Evolutionary conservation across 1,139 yeast genomes (phyloP).

Genomic region (Taphrina pruni): DNA sequence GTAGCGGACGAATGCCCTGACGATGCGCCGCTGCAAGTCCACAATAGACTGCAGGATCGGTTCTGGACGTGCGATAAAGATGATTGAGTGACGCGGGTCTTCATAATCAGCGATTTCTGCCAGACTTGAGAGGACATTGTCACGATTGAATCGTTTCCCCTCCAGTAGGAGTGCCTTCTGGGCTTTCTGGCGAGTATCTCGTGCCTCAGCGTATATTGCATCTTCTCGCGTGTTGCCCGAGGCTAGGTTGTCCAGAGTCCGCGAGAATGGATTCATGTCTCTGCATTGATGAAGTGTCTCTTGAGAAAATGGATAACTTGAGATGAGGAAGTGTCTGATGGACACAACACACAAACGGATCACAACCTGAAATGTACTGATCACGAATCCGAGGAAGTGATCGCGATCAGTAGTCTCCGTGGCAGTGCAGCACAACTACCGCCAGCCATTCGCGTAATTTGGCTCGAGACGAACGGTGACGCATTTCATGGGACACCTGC

Average conservation of each 20-base stretch:
- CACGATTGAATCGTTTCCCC: slow-evolving; percentile 1
- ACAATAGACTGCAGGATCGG: background rate
- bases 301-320: no score
- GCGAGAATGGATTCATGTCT: slow-evolving; percentile 17
- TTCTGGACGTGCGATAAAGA: slow-evolving; percentile 14
- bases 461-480: no score
- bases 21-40: slow-evolving; percentile 4
- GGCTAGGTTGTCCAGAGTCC: background rate
- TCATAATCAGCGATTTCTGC: background rate
- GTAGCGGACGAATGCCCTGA: background rate
- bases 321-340: no score
- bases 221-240: background rate
- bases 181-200: background rate
- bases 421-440: background rate
- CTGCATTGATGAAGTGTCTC: background rate
- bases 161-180: background rate
- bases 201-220: background rate
- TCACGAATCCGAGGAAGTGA: background rate
- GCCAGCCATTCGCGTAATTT: no score
- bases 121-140: background rate
- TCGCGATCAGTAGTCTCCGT: background rate
- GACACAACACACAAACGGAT: no score
- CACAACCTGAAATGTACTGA: background rate
- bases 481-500: no score
- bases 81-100: slow-evolving; percentile 23